A percentile compares a stretch with the other conserved stretches of the same genome.
phyloP scores from a whole-genome alignment of 139 green algal genomes.

The Chlamydomonas sphaeroides region DNA sequence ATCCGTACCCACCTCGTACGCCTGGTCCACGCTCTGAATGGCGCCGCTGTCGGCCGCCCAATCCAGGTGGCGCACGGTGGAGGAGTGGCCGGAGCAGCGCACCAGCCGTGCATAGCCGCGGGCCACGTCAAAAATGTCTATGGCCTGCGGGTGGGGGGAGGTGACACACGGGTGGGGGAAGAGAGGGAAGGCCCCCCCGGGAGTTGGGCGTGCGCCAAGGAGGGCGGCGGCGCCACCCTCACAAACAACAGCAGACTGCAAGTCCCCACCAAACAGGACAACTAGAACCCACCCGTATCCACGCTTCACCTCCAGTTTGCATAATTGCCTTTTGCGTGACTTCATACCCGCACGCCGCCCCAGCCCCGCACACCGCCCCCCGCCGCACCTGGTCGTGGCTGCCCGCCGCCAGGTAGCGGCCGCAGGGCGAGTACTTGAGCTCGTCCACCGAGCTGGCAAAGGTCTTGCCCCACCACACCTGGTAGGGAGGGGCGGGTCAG shows the following conservation, averaged over 20 bases:
- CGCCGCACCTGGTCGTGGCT: slow-evolving; percentile 55
- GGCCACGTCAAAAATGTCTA: slow-evolving; percentile 63
- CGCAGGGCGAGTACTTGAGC: slow-evolving; percentile 59
- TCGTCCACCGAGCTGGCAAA: slow-evolving; percentile 51
- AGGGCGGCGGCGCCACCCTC: too few species aligned
- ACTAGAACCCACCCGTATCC: too few species aligned
- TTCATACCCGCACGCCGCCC: not conserved
- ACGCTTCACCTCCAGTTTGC: not conserved
- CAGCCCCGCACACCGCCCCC: too few species aligned
- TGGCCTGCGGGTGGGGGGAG: slow-evolving; percentile 29
- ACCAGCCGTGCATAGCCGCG: slow-evolving; percentile 19
- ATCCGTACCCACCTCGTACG: slow-evolving; percentile 54
- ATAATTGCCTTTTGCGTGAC: too few species aligned
- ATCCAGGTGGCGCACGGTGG: slow-evolving; percentile 70
- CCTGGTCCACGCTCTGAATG: slow-evolving; percentile 65
- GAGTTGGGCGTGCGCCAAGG: too few species aligned
- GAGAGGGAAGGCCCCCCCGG: too few species aligned
- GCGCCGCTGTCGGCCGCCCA: slow-evolving; percentile 63
- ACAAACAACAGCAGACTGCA: too few species aligned
- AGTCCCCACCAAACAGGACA: too few species aligned
- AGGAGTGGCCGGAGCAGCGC: slow-evolving; percentile 64
- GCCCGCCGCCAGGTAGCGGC: slow-evolving; percentile 56
- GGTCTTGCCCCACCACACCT: slow-evolving; percentile 57
- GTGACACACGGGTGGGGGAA: too few species aligned
- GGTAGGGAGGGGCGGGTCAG: too few species aligned